Base-by-base conservation (phyloP, 2,329 filamentous ascomycete genomes). In the Zymoseptoria passerinii region DNA sequence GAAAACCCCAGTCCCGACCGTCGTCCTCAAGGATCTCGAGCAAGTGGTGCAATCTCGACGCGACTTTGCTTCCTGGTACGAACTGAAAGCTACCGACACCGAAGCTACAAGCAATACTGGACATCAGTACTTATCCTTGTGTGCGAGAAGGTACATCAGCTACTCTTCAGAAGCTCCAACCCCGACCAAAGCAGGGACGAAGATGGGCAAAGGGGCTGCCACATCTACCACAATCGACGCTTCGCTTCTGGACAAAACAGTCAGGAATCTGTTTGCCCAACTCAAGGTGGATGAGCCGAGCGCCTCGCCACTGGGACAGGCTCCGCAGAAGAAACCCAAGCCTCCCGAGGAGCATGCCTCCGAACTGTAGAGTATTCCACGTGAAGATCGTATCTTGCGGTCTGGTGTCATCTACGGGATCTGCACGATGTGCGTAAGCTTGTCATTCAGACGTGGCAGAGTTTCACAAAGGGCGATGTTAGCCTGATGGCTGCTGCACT, bases 211-310 rank as follows among this genome's bases (percentile, higher is more conserved):
- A 58, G 28, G 29, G 54, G 54, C 40, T 29, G 18, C 8, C 1
- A 20, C 48, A 4, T 50, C 48, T 9, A 16, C 48, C 8, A 50
- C 18, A 7, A 16, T 48, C 55, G 8, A 40, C 40, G 28, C 19
- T 48, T 7, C 28, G 27, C 29, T n/a, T 50, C n/a, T 13, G 35
- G 50, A 53, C 18, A 18, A 53, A 28, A 10, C 50, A 50, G 48
- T 60, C 27, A 54, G 49, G 27, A 62, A 58, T 28, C 50, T 62
- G 13, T 60, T 62, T 29, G 28, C 29, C 2, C 27, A 20, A 16
- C 60, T 62, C 18, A 48, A 62, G 10, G 8, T 62, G 13, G 60
- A 62, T 28, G 60, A 62, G 44, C 60, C 58, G 40, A 50, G 48
- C 18, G 19, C 23, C 23, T 9, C 28, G 8, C 52, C 52, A 18